These are phyloP conservation scores for Thymus quinquecostatus DNA, from an alignment of 257 asterid species.

Conservation along the genomic window DNA sequence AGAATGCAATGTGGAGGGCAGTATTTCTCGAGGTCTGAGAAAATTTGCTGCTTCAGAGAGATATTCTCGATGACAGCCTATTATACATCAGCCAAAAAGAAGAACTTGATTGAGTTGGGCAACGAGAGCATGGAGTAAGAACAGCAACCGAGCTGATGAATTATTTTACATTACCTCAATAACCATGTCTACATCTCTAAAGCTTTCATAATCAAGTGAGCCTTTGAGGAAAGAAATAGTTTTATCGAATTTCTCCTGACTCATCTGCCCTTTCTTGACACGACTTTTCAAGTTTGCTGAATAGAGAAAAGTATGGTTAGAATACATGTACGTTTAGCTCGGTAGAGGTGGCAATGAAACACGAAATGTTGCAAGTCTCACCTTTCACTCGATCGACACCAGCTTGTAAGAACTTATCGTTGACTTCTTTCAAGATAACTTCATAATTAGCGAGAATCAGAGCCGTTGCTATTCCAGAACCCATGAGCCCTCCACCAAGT, in stretches of 20 bases:
- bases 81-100: conserved; percentile 4
- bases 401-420: conserved; percentile 76
- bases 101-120: not conserved
- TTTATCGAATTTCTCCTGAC: conserved; percentile 70
- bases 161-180: conserved; percentile 70
- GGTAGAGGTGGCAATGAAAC: conserved; percentile 15
- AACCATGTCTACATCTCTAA: conserved; percentile 89
- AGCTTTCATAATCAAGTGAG: conserved; percentile 80
- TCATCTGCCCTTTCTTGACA: conserved; percentile 87
- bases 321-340: conserved; percentile 3
- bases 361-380: conserved; percentile 33
- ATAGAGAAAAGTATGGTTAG: conserved; percentile 13
- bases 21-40: conserved; percentile 76
- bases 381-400: conserved; percentile 89
- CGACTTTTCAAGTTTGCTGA: conserved; percentile 83
- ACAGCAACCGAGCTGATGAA: not conserved
- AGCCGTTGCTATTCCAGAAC: conserved; percentile 95
- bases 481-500: conserved; percentile 98
- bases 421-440: conserved; percentile 90
- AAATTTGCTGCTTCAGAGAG: conserved; percentile 87
- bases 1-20: conserved; percentile 95
- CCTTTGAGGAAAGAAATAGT: conserved; percentile 79
- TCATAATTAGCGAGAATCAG: conserved; percentile 67
- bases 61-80: conserved; percentile 94
- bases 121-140: not conserved